Evolutionary conservation across 345 rosid genomes (phyloP), one percentile per base, ranked within the genome.

Genomic region (Geranium rotundifolium): DNA sequence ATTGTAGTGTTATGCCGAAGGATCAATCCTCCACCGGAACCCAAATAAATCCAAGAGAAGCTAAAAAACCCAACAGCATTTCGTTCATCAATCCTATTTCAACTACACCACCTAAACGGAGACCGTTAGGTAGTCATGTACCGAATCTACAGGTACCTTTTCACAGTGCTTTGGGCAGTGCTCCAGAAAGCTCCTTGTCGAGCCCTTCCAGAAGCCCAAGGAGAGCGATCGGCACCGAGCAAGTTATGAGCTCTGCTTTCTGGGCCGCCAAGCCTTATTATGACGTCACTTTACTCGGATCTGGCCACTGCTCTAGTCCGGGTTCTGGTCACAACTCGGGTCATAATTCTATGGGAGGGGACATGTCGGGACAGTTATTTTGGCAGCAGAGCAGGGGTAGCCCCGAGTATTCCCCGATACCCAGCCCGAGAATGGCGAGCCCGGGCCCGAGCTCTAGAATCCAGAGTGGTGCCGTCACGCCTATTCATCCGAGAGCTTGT

Each of bases 201-300:
- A 93, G 99, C 82, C 99, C 99, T 74, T 90, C 97, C 13, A 82
- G 97, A 82, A 93, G 99, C 76, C 99, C 99, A 62, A 69, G 84
- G 76, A 82, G 96, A 75, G 82, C 83, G 3, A 82, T 78, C 71
- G 80, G 88, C 56, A 66, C 77, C 2, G 99, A 93, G 63, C 96
- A 81, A 63, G 77, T 73, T 61, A 64, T 84, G 64, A 85, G 84
- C 81, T 73, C 85, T 67, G 88, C 85, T 59, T 74, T 85, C 41
- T 84, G 87, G 79, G 74, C 76, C 2, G 91, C 89, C 68, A 91
- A 80, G 71, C 89, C 85, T 56, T 87, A 75, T 78, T 15, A 90
- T 39, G 98, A 91, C 72, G 77, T 89, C 55, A 75, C 79, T n/a
- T 77, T 91, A 41, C 76, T 81, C 59, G 90, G 96, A n/a, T 88